phyloP scores from a whole-genome alignment of 2,329 filamentous ascomycete genomes.

The Botrytis fabae region DNA sequence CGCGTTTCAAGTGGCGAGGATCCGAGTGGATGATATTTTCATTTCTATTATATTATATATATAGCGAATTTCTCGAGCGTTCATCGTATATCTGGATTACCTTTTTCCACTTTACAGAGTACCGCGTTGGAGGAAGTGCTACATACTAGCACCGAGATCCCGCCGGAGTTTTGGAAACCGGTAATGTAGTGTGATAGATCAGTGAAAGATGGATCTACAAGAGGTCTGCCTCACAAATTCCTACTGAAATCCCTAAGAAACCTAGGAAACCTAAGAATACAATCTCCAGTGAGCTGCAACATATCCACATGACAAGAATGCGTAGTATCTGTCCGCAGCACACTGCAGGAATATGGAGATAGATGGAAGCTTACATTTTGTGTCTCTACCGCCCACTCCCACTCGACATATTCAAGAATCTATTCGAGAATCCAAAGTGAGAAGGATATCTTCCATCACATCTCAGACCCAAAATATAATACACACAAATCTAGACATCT shows the following conservation, averaged over 20 bases:
- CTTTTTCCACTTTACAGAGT: neutral
- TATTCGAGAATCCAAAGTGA: neutral
- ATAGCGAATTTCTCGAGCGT: neutral
- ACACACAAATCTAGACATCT: too few species aligned
- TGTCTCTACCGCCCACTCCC: neutral
- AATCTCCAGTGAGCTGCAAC: neutral
- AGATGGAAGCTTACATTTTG: neutral
- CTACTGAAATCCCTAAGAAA: neutral
- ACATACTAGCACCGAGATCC: neutral
- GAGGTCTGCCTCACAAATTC: neutral
- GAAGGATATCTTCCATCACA: neutral
- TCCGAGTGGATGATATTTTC: neutral
- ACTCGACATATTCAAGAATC: neutral
- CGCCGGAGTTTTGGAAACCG: neutral
- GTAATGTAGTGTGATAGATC: neutral
- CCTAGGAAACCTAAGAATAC: neutral
- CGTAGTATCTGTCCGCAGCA: neutral
- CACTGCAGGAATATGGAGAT: neutral
- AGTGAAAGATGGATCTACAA: neutral
- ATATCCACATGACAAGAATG: neutral
- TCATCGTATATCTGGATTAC: neutral
- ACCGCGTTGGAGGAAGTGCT: neutral
- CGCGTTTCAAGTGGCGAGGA: neutral
- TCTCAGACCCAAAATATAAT: neutral
- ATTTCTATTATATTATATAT: neutral